Conservation (phyloP, 2,329 filamentous ascomycete genomes). For the Falciphora oryzae region DNA sequence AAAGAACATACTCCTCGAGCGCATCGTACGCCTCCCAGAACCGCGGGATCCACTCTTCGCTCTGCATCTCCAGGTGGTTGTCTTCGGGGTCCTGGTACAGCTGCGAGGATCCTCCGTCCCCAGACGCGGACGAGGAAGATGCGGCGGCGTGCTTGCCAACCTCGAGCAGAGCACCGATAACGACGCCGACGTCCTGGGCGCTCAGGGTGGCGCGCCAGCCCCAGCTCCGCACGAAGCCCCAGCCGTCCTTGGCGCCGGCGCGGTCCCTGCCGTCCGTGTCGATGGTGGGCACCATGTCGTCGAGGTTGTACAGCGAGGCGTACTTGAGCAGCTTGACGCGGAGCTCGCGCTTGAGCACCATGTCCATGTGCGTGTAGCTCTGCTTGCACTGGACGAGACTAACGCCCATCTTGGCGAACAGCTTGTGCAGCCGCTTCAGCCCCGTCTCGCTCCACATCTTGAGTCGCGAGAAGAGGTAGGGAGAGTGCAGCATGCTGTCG, state of each 20-base stretch:
- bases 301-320: constrained; percentile 85
- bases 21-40: constrained; percentile 72
- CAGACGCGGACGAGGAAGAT: constrained; percentile 22
- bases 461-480: constrained; percentile 84
- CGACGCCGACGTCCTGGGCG: constrained; percentile 88
- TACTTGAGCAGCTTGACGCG: constrained; percentile 85
- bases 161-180: constrained; percentile 87
- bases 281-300: constrained; percentile 81
- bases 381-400: constrained; percentile 91
- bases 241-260: constrained; percentile 76
- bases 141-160: constrained; percentile 60
- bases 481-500: constrained; percentile 96
- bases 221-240: constrained; percentile 97
- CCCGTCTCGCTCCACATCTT: constrained; percentile 94
- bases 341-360: constrained; percentile 80
- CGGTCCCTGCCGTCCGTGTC: constrained; percentile 65
- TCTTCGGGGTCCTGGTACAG: constrained; percentile 40
- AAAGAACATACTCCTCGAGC: constrained; percentile 54
- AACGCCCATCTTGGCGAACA: constrained; percentile 97
- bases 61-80: constrained; percentile 44
- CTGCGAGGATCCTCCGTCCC: constrained; percentile 26
- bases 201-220: constrained; percentile 94
- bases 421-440: constrained; percentile 82
- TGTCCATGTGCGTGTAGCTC: constrained; percentile 97
- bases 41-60: constrained; percentile 59